A percentile compares a stretch with the other conserved stretches of the same genome.
Conservation (phyloP, 768 basidiomycete genomes). For the Boletus rubropictus region DNA sequence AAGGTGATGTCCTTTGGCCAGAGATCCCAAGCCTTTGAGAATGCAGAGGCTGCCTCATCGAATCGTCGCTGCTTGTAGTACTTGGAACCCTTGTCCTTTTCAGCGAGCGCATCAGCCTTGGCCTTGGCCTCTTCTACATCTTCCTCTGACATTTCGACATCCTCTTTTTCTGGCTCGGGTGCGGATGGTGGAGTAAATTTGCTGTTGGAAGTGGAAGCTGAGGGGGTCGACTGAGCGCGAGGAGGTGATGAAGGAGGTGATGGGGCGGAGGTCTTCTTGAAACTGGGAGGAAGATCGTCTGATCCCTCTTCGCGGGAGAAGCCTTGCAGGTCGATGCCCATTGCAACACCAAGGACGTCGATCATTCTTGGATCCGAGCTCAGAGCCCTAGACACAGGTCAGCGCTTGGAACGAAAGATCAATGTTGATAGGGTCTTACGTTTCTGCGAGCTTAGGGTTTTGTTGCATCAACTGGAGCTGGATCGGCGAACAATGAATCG, state of each 20-base stretch:
- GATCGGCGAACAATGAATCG: neutral
- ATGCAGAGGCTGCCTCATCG: conserved; percentile 66
- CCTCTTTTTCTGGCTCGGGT: conserved; percentile 42
- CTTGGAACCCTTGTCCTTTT: conserved; percentile 72
- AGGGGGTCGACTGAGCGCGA: conserved; percentile 31
- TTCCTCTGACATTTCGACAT: conserved; percentile 61
- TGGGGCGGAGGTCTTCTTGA: conserved; percentile 28
- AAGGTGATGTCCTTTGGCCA: conserved; percentile 93
- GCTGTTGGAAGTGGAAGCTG: conserved; percentile 38
- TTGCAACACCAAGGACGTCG: conserved; percentile 84
- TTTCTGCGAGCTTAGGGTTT: conserved; percentile 59
- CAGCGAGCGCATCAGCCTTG: conserved; percentile 72
- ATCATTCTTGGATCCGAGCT: conserved; percentile 84
- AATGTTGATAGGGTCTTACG: conserved; percentile 31
- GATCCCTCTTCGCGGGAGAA: conserved; percentile 82
- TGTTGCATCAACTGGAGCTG: conserved; percentile 63
- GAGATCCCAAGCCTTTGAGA: conserved; percentile 84
- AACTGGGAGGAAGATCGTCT: conserved; percentile 65
- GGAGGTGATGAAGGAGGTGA: conserved; percentile 25
- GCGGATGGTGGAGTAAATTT: conserved; percentile 36
- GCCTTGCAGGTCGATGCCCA: conserved; percentile 90
- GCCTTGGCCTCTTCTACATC: conserved; percentile 65
- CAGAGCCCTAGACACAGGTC: conserved; percentile 40
- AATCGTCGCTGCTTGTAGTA: conserved; percentile 87
- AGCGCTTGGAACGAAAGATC: neutral